Base-by-base conservation (phyloP, 1,284 basidiomycete genomes). In the Ustilago tritici region DNA sequence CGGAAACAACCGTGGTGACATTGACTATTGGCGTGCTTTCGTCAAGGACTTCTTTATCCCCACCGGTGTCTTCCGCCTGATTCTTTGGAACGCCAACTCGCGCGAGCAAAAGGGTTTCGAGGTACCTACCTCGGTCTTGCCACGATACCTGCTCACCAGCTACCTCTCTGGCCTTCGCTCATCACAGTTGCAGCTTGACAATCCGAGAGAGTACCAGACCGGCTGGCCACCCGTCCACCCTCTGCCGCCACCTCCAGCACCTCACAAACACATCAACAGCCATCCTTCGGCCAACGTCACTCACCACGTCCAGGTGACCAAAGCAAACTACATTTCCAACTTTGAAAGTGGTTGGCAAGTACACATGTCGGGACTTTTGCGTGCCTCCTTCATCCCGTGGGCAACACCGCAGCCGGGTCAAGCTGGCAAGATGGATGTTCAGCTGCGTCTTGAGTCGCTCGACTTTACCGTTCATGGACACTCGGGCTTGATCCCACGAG, bases 321-420 rank as follows among this genome's bases (percentile, higher is more conserved):
- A 69, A 38, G 75, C 79, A 3, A 77, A 50, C 11, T 75, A 76
- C 32, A 38, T 71, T 34, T 68, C 67, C 9, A 70, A 65, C 46
- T 81, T 77, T 53, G 75, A 78, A 35, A 80, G 62, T 43, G 79
- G 79, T 9, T 81, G 79, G 79, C 77, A 78, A 60, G 76, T 81
- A 9, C 77, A 79, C 41, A 76, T 77, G 75, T 52, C 62, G 15
- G 79, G 79, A 10, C 70, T 74, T 0, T 31, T 80, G 56, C 74
- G 79, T 3, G 79, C 75, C 0, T 66, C 62, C 15, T 76, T 81
- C 17, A 70, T 79, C 6, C 70, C 79, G 1, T 70, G 70, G 70
- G 70, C 65, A 1, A n/a, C 34, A 9, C 32, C 63, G 7, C 52
- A 61, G 15, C 54, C 67, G n/a, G 61, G 62, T 34, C 58, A 68